phyloP scores from a whole-genome alignment of 805 yeast species.

The Cyberlindnera xishuangbannaensis region DNA sequence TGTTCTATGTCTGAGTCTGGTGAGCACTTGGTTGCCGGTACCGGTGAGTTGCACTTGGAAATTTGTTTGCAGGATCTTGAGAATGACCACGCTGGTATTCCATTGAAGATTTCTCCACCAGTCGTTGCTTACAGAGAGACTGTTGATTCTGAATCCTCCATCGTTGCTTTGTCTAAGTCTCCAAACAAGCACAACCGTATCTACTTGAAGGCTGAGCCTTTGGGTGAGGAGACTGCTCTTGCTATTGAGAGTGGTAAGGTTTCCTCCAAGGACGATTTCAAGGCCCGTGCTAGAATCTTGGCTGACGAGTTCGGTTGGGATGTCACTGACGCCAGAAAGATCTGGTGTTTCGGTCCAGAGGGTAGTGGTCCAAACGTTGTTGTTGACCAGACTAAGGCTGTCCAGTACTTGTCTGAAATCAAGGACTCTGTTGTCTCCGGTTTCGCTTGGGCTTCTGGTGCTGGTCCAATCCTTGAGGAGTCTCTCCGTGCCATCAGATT shows the following conservation, averaged over 20 bases:
- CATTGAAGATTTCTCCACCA: constrained; percentile 96
- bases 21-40: constrained; percentile 99
- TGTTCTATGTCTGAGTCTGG: constrained; percentile 86
- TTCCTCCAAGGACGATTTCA: constrained; percentile 95
- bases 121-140: constrained; percentile 99
- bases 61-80: constrained; percentile 94
- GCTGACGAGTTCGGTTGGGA: constrained; percentile 99
- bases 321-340: constrained; percentile 99
- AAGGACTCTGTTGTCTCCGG: constrained; percentile 99
- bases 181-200: constrained; percentile 99
- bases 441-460: constrained; percentile 99
- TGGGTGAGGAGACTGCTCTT: constrained; percentile 84
- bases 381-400: constrained; percentile 99
- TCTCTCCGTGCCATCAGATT: constrained; percentile 91
- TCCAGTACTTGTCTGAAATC: constrained; percentile 97
- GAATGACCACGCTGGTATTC: constrained; percentile 99
- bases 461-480: constrained; percentile 99
- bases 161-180: constrained; percentile 96
- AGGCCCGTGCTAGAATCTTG: constrained; percentile 97
- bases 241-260: constrained; percentile 93
- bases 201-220: constrained; percentile 95
- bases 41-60: constrained; percentile 99
- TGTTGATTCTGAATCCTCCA: constrained; percentile 87
- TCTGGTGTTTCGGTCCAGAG: constrained; percentile 99
- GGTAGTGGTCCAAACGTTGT: constrained; percentile 98